These are phyloP conservation scores for Tympanopsis confertula DNA, from an alignment of 2,329 filamentous ascomycete species.

Conservation along the genomic window DNA sequence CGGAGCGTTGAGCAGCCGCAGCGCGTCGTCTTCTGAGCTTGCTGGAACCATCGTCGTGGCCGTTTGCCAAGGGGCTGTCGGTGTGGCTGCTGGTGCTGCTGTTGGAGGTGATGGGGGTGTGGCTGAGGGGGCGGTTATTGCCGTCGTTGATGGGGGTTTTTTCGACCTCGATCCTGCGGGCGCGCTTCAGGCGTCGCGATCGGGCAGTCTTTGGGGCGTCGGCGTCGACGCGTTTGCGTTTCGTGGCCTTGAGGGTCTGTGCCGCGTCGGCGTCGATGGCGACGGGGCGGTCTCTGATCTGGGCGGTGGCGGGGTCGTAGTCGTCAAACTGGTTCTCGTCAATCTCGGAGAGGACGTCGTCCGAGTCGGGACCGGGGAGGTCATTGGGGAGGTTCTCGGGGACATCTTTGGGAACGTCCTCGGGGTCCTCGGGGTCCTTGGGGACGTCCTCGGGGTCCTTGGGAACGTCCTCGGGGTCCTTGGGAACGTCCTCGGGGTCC, in stretches of 20 bases:
- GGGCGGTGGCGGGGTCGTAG: neutral
- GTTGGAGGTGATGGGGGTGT: neutral
- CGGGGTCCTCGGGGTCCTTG: neutral
- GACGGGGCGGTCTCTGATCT: neutral
- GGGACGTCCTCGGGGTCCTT: neutral
- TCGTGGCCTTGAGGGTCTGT: neutral
- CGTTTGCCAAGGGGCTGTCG: neutral
- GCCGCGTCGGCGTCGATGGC: neutral
- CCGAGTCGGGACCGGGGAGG: neutral
- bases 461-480: neutral
- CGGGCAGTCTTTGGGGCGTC: neutral
- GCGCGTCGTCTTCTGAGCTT: too few relatives aligned
- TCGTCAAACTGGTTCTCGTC: neutral
- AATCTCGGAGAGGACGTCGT: neutral
- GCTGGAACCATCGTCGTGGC: neutral
- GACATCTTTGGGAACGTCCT: neutral
- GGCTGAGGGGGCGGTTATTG: neutral
- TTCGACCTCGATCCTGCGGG: neutral
- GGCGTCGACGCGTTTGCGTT: neutral
- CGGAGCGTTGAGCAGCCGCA: neutral
- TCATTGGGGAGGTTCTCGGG: too few relatives aligned
- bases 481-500: neutral
- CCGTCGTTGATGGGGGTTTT: neutral
- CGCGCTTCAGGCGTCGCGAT: neutral
- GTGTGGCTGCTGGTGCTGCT: neutral